A percentile compares a stretch with the other conserved stretches of the same genome.
These are phyloP conservation scores for Neurospora hispaniola DNA, from an alignment of 495 filamentous ascomycete genomes.

Conservation along the genomic window DNA sequence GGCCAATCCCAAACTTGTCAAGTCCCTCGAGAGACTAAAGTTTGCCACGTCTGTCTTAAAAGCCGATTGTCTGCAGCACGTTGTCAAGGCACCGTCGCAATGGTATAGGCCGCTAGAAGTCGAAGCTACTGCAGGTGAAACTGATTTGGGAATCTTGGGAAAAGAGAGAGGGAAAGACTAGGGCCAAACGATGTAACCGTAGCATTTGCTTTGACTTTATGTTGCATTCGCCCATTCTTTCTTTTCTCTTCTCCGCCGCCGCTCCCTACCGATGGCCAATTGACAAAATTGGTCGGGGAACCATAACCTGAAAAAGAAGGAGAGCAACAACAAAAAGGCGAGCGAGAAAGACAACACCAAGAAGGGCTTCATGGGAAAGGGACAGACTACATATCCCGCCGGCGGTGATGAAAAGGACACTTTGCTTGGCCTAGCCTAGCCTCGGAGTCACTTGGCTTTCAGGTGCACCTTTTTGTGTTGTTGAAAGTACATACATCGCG, in stretches of 20 bases:
- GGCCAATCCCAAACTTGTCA: background rate
- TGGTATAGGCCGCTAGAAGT: background rate
- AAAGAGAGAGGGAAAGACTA: background rate
- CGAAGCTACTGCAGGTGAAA: background rate
- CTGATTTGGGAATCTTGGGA: background rate
- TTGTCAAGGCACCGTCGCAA: background rate
- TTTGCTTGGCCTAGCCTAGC: background rate
- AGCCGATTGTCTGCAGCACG: background rate
- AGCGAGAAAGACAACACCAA: background rate
- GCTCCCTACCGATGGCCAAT: background rate
- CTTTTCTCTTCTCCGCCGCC: background rate
- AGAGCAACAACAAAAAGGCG: background rate
- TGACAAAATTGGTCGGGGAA: background rate
- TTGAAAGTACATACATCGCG: background rate
- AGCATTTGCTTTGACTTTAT: background rate
- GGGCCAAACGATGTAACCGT: background rate
- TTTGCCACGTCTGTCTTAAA: background rate
- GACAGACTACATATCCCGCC: background rate
- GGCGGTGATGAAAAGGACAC: background rate
- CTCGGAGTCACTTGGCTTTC: background rate
- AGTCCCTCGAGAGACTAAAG: background rate
- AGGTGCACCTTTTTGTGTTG: background rate
- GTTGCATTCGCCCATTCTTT: background rate
- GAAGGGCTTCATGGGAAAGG: background rate
- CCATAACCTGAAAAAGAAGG: background rate